phyloP scores from a whole-genome alignment of 495 filamentous ascomycete genomes.

The Hyaloscypha variabilis region DNA sequence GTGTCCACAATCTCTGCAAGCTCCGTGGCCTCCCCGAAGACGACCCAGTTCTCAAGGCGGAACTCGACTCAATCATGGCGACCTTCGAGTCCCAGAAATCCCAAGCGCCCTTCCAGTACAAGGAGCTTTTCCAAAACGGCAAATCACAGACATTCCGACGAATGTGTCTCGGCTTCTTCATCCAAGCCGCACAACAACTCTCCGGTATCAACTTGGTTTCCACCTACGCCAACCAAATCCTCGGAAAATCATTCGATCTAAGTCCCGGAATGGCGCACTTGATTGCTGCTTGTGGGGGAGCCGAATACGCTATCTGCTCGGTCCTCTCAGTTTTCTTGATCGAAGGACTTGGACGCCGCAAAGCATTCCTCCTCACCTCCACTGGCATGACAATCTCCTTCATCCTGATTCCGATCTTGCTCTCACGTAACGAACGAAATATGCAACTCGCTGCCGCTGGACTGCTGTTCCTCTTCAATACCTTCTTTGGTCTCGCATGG shows the following conservation, averaged over 20 bases:
- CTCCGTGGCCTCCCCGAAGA: slow-evolving; percentile 52
- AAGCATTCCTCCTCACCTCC: slow-evolving; percentile 61
- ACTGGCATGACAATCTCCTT: slow-evolving; percentile 61
- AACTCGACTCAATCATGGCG: slow-evolving; percentile 64
- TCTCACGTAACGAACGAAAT: slow-evolving; percentile 24
- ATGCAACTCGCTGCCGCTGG: slow-evolving; percentile 44
- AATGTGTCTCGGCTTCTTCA: slow-evolving; percentile 62
- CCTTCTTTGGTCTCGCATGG: slow-evolving; percentile 69
- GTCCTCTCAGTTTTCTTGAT: slow-evolving; percentile 64
- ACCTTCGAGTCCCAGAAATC: slow-evolving; percentile 46
- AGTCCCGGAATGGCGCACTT: slow-evolving; percentile 45
- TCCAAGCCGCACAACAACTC: slow-evolving; percentile 61
- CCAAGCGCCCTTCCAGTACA: slow-evolving; percentile 38
- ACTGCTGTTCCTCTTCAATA: slow-evolving; percentile 39
- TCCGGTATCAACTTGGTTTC: not conserved
- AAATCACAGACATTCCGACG: slow-evolving; percentile 66
- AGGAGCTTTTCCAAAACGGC: slow-evolving; percentile 61
- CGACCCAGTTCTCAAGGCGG: slow-evolving; percentile 57
- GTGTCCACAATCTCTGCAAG: slow-evolving; percentile 54
- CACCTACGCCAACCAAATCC: not conserved
- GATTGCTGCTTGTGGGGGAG: slow-evolving; percentile 61
- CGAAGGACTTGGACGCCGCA: slow-evolving; percentile 61
- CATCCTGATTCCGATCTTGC: slow-evolving; percentile 53
- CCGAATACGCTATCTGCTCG: slow-evolving; percentile 63
- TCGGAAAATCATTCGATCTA: slow-evolving; percentile 28